Conservation (phyloP, 805 yeast genomes). For the Metahyphopichia silvanorum region DNA sequence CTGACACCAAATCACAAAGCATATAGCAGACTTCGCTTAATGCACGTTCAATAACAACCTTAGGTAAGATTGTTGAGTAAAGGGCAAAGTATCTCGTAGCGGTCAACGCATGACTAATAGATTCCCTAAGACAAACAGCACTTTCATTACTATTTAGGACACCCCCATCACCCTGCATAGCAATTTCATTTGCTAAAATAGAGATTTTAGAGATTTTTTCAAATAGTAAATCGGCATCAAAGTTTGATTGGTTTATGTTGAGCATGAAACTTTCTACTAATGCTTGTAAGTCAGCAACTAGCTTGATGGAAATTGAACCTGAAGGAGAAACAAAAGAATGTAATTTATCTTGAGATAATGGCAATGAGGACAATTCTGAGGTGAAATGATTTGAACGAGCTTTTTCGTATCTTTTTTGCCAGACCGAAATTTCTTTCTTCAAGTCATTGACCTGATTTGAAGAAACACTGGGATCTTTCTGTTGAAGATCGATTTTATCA, state of each 20-base stretch:
- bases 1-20: conserved; percentile 57
- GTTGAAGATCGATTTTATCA: conserved; percentile 21
- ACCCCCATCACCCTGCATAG: conserved; percentile 26
- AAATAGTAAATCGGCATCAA: conserved; percentile 43
- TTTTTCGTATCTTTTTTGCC: conserved; percentile 53
- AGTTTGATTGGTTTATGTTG: conserved; percentile 21
- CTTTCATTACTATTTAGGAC: conserved; percentile 30
- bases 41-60: conserved; percentile 69
- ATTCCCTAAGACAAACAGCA: conserved; percentile 53
- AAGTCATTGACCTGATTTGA: conserved; percentile 5
- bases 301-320: conserved; percentile 47
- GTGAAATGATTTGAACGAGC: conserved; percentile 34
- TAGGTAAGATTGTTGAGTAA: conserved; percentile 64
- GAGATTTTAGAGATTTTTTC: conserved; percentile 51
- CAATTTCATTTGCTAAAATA: conserved; percentile 40
- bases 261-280: conserved; percentile 45
- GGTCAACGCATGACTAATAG: conserved; percentile 73
- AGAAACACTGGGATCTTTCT: conserved; percentile 6
- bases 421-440: conserved; percentile 34
- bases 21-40: conserved; percentile 68
- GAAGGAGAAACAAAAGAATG: conserved; percentile 23
- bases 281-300: conserved; percentile 46
- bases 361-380: conserved; percentile 14
- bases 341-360: conserved; percentile 20
- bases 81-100: conserved; percentile 71